phyloP scores from a whole-genome alignment of 495 filamentous ascomycete genomes.

The Mytilinidion resinicola region DNA sequence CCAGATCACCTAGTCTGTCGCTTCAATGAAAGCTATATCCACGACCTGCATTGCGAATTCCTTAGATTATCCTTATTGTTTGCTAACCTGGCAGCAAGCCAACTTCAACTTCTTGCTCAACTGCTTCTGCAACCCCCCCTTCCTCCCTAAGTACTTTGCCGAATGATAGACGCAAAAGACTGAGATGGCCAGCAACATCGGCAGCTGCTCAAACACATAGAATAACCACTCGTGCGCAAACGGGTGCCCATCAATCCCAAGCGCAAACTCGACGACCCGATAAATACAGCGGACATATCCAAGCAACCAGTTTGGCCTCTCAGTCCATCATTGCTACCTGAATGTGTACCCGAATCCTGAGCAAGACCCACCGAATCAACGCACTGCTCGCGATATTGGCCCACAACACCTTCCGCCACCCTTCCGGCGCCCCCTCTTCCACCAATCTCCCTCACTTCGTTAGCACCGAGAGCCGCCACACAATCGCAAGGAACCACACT shows the following conservation, averaged over 20 bases:
- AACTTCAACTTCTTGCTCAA: neutral
- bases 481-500: conserved; percentile 28
- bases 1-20: no score
- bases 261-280: conserved; percentile 37
- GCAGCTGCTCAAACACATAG: conserved; percentile 39
- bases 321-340: neutral
- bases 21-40: no score
- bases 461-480: conserved; percentile 21
- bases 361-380: conserved; percentile 28
- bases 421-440: conserved; percentile 8
- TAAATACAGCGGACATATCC: conserved; percentile 34
- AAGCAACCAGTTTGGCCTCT: neutral
- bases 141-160: conserved; percentile 9
- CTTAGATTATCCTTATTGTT: no score
- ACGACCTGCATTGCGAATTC: no score
- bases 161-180: conserved; percentile 19
- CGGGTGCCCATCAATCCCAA: conserved; percentile 35
- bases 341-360: no score
- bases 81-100: neutral
- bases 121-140: conserved; percentile 2
- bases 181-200: conserved; percentile 35
- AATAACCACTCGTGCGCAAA: conserved; percentile 38
- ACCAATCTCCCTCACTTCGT: neutral
- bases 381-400: conserved; percentile 29
- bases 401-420: conserved; percentile 27